phyloP scores from a whole-genome alignment of 805 yeast species.

The Cyberlindnera galapagoensis region DNA sequence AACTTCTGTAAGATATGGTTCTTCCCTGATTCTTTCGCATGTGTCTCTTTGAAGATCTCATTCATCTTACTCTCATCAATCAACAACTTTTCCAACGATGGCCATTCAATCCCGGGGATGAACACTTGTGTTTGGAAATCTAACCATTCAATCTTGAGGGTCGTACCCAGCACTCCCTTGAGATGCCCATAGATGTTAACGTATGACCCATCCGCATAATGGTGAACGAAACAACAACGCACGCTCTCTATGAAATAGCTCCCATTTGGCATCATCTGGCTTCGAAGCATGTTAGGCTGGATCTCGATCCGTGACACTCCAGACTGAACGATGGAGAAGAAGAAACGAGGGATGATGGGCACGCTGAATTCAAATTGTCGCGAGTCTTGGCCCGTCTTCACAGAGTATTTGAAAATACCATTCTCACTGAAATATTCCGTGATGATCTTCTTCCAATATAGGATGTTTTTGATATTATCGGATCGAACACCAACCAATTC shows the following conservation, averaged over 20 bases:
- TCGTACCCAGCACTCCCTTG: conserved; percentile 55
- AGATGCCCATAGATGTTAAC: conserved; percentile 56
- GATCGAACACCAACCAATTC: conserved; percentile 39
- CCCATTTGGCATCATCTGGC: conserved; percentile 48
- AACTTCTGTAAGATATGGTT: conserved; percentile 22
- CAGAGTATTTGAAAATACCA: conserved; percentile 41
- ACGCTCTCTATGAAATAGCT: conserved; percentile 49
- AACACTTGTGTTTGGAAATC: conserved; percentile 49
- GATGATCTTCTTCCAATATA: conserved; percentile 44
- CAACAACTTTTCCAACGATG: conserved; percentile 37
- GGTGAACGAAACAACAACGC: conserved; percentile 39
- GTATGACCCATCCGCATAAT: conserved; percentile 65
- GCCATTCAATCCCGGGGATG: conserved; percentile 41
- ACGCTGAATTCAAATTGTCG: conserved; percentile 60
- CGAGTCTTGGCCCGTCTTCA: conserved; percentile 39
- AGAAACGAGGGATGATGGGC: conserved; percentile 58
- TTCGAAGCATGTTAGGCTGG: conserved; percentile 40
- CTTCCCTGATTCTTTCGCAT: conserved; percentile 1
- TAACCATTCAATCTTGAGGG: conserved; percentile 63
- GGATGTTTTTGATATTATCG: conserved; percentile 36
- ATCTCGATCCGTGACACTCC: conserved; percentile 49
- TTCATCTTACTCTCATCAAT: conserved; percentile 22
- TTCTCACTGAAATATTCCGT: conserved; percentile 46
- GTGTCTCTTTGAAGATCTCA: conserved; percentile 2
- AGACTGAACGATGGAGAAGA: conserved; percentile 43